phyloP scores from a whole-genome alignment of 441 rosid genomes.

The Lepidium campestre region DNA sequence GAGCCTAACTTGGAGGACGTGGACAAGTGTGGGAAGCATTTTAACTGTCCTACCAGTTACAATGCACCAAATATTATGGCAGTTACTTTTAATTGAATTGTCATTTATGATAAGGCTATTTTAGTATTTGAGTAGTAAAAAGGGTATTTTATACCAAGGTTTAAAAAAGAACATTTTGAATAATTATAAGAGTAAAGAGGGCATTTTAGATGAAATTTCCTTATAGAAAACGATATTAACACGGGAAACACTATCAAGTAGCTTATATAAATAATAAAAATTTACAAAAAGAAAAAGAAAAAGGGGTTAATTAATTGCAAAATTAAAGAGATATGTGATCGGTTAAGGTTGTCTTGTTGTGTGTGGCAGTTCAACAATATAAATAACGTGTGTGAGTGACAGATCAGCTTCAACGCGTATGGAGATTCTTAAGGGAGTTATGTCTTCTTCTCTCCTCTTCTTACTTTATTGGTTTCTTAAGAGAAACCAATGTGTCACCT shows the following conservation, averaged over 20 bases:
- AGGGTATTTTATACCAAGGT: too few species aligned
- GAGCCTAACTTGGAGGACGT: too few species aligned
- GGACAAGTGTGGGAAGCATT: too few species aligned
- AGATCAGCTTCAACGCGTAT: constrained; percentile 7
- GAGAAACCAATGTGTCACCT: background rate
- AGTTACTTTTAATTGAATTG: too few species aligned
- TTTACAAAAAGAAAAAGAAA: background rate
- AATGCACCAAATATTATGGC: too few species aligned
- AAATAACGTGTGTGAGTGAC: constrained; percentile 1
- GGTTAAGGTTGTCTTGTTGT: constrained; percentile 17
- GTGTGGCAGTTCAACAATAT: constrained; percentile 9
- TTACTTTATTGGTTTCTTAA: background rate
- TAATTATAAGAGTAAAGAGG: too few species aligned
- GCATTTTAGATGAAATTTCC: too few species aligned
- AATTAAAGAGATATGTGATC: background rate
- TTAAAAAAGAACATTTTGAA: too few species aligned
- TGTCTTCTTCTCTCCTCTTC: too few species aligned
- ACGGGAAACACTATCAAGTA: background rate
- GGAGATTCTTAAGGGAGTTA: background rate
- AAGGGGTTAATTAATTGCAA: background rate
- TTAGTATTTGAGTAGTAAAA: too few species aligned
- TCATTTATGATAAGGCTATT: too few species aligned
- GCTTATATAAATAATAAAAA: background rate
- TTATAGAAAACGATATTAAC: background rate
- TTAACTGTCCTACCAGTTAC: too few species aligned